Conservation (phyloP, 352 stramenopile species). For the Phytopythium delawarense region DNA sequence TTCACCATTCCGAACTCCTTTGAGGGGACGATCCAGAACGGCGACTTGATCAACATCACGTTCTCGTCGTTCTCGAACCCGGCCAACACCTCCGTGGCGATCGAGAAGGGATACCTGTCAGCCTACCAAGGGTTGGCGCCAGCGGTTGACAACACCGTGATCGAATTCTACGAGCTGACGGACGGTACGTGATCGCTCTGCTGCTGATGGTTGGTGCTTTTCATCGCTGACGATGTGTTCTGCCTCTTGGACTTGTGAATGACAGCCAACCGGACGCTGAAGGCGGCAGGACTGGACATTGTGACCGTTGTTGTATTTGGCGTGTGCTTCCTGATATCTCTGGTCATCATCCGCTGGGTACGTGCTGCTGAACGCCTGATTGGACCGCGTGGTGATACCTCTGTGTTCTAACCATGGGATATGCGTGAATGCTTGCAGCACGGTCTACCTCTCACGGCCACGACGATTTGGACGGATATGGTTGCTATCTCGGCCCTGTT, state of each 20-base stretch:
- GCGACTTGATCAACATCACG: conserved; percentile 55
- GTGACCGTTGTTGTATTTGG: conserved; percentile 69
- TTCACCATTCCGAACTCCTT: conserved; percentile 70
- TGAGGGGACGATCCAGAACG: conserved; percentile 62
- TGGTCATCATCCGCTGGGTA: conserved; percentile 82
- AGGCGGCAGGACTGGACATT: conserved; percentile 64
- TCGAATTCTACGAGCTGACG: conserved; percentile 35
- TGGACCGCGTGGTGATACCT: not conserved
- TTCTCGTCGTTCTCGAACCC: conserved; percentile 68
- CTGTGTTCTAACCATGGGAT: not conserved
- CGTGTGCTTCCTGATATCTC: conserved; percentile 71
- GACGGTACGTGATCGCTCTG: conserved; percentile 15
- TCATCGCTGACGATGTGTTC: not conserved
- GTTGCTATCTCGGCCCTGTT: conserved; percentile 80
- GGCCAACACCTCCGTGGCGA: conserved; percentile 47
- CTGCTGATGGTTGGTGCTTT: not conserved
- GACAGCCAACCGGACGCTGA: conserved; percentile 39
- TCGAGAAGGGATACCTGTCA: conserved; percentile 67
- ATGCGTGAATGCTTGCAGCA: conserved; percentile 25
- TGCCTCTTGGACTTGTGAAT: not conserved
- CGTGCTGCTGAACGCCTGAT: not conserved
- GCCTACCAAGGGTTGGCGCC: conserved; percentile 54
- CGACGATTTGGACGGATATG: conserved; percentile 83
- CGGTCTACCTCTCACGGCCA: conserved; percentile 73
- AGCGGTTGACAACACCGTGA: conserved; percentile 59